Conservation (phyloP, 1,284 basidiomycete species). For the Sutorius eximius region DNA sequence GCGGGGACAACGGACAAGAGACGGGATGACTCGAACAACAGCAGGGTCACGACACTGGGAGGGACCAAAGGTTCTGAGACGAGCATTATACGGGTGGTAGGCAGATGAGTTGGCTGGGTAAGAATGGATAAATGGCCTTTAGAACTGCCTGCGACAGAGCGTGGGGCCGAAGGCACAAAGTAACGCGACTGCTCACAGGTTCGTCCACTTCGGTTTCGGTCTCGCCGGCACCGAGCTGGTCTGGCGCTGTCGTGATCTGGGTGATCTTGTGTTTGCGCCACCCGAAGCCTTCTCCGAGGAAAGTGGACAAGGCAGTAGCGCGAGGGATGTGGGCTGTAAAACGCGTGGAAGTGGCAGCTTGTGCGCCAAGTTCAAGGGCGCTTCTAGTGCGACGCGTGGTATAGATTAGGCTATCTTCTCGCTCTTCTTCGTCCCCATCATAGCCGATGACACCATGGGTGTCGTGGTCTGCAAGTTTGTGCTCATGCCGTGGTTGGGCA, state of each 20-base stretch:
- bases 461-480: background rate
- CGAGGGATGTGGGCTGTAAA: constrained; percentile 12
- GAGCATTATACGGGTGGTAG: constrained; percentile 57
- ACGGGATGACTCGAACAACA: constrained; percentile 52
- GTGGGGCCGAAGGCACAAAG: background rate
- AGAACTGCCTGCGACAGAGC: constrained; percentile 5
- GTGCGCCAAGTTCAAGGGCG: constrained; percentile 20
- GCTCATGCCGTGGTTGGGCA: background rate
- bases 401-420: constrained; percentile 10
- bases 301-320: constrained; percentile 18
- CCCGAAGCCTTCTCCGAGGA: constrained; percentile 29
- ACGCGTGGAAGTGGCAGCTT: background rate
- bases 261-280: constrained; percentile 27
- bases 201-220: constrained; percentile 78
- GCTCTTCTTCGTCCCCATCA: background rate
- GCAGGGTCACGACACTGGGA: constrained; percentile 38
- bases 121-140: constrained; percentile 12
- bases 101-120: constrained; percentile 52
- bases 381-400: constrained; percentile 22
- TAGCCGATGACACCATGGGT: background rate
- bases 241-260: constrained; percentile 62
- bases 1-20: constrained; percentile 73
- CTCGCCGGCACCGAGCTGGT: constrained; percentile 62
- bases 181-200: constrained; percentile 49
- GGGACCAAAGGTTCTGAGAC: constrained; percentile 49